Evolutionary conservation across 768 basidiomycete species (phyloP), one percentile per base, ranked within the genome.

Genomic region (Boletus rufocinnamomeus): DNA sequence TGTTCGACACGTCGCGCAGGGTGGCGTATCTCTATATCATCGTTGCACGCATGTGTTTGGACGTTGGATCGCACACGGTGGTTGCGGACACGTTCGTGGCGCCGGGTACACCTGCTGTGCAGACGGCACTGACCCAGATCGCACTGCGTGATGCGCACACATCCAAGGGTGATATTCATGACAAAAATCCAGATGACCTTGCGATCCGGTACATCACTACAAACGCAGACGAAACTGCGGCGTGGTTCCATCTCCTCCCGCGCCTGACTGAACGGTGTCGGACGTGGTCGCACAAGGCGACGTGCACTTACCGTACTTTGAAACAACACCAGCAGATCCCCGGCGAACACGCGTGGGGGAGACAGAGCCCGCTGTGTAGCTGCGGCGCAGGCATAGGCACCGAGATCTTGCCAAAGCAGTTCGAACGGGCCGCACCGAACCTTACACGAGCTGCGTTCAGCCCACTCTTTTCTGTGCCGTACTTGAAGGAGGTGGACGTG

Each of bases 181-280:
- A 17, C 17, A 30, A 7, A 17, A 14, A 28, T 3, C 7, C 28
- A 4, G 35, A 50, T 1, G 41, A 46, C 27, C 0, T 5, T 7
- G 56, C 55, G 3, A 60, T 77, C 50, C 30, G 16, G 38, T 43
- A 14, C 50, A 57, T 61, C 9, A 10, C 3, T 17, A 68, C 69
- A 1, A 54, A 62, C 9, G 50, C 54, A 13, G 54, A 66, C 41
- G 66, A 70, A 43, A 50, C 64, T 7, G 58, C 51, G 21, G 75
- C 74, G 1, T 86, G 83, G 84, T 79, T 76, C 60, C 75, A 79
- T 49, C 74, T 85, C 35, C 68, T 86, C 3, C 84, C 84, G 8
- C 75, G 73, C 6, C 65, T 83, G 46, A 80, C 74, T 0, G 85
- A 87, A 64, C 79, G 82, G 17, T 84, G 83, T 58, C 78, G 83